A percentile compares a stretch with the other conserved stretches of the same genome.
These are phyloP conservation scores for Psophocarpus tetragonolobus DNA, from an alignment of 306 rosid species.

Conservation along the genomic window DNA sequence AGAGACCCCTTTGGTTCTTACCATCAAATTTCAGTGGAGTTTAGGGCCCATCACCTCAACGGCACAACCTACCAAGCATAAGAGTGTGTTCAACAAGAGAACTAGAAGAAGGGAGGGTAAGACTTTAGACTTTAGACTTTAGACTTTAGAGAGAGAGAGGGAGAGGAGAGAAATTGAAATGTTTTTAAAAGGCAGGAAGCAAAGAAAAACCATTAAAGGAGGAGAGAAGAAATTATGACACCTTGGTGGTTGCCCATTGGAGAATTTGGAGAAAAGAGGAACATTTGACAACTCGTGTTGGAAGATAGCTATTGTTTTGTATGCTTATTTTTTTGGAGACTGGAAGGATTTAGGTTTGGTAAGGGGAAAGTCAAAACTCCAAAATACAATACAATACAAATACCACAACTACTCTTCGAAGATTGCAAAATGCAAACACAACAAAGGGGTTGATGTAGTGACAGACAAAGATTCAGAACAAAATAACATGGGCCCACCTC, in stretches of 20 bases:
- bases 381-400: slow-evolving; percentile 22
- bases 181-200: neutral
- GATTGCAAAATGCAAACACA: slow-evolving; percentile 6
- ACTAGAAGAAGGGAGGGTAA: slow-evolving; percentile 37
- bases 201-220: slow-evolving; percentile 61
- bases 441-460: neutral
- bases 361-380: slow-evolving; percentile 36
- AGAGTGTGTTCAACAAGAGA: slow-evolving; percentile 54
- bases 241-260: slow-evolving; percentile 49
- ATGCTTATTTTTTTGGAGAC: slow-evolving; percentile 37
- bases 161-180: neutral
- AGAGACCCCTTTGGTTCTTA: slow-evolving; percentile 48
- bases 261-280: slow-evolving; percentile 38
- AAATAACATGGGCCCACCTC: slow-evolving; percentile 26
- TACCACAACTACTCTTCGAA: slow-evolving; percentile 31
- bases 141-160: slow-evolving; percentile 20
- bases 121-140: neutral
- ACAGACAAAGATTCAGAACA: slow-evolving; percentile 43
- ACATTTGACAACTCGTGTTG: slow-evolving; percentile 56
- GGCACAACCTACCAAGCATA: slow-evolving; percentile 81
- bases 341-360: neutral
- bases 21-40: slow-evolving; percentile 71
- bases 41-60: slow-evolving; percentile 74
- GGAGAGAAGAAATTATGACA: slow-evolving; percentile 47
- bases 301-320: slow-evolving; percentile 58